These are phyloP conservation scores for Cupressus sempervirens DNA, from an alignment of 75 land plant species.

Conservation along the genomic window DNA sequence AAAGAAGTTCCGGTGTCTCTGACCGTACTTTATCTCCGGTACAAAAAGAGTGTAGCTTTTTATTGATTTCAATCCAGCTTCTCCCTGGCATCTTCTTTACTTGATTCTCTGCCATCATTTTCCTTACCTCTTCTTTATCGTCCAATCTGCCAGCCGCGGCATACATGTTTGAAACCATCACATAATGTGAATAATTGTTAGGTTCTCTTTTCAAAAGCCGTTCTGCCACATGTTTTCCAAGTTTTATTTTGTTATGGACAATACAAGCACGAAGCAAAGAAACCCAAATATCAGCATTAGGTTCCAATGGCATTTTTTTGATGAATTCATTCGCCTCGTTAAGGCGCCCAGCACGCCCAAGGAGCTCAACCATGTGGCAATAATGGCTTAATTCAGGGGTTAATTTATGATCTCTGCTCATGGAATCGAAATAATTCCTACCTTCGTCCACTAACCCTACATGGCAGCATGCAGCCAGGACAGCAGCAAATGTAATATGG, in stretches of 20 bases:
- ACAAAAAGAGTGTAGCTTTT: conserved; percentile 20
- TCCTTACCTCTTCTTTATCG: conserved; percentile 12
- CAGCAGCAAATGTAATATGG: too few species aligned
- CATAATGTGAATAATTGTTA: conserved; percentile 7
- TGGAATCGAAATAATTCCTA: too few species aligned
- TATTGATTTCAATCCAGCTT: conserved; percentile 26
- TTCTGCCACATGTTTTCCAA: too few species aligned
- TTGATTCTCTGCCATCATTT: conserved; percentile 12
- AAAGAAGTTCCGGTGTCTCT: not conserved
- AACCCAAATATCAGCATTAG: conserved; percentile 16
- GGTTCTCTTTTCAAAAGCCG: conserved; percentile 2
- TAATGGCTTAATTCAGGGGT: conserved; percentile 22
- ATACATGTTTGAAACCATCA: conserved; percentile 19
- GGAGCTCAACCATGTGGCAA: conserved; percentile 11
- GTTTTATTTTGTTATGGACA: too few species aligned
- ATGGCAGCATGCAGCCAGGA: too few species aligned
- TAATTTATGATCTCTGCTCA: conserved; percentile 20
- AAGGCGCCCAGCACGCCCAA: conserved; percentile 15
- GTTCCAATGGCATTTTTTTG: conserved; percentile 17
- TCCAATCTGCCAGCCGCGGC: conserved; percentile 12
- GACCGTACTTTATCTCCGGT: conserved; percentile 9
- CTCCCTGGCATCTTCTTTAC: conserved; percentile 27
- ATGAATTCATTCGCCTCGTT: conserved; percentile 20
- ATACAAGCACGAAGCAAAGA: too few species aligned
- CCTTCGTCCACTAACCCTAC: too few species aligned